Base-by-base conservation (phyloP, 148 eudicot genomes). In the Limonium bicolor region DNA sequence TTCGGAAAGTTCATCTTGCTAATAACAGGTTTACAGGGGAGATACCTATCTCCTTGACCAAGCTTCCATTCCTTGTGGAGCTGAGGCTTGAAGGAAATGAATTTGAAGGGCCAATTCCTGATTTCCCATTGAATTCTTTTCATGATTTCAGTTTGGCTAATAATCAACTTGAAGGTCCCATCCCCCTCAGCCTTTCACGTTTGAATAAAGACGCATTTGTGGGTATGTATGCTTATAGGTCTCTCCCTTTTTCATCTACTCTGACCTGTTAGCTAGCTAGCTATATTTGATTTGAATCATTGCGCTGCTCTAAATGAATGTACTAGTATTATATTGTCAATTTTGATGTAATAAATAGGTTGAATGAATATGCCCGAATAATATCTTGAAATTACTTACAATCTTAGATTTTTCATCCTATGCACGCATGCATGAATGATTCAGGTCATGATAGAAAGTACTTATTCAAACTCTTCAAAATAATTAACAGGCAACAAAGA, bases 81-180 rank as follows among this genome's bases (percentile, higher is more conserved):
- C 36, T 76, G 61, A 46, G 42, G 57, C 64, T 76, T 2, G 66
- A 65, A 15, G 49, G 58, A 8, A 76, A 76, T 18, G 26, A 42
- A 23, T 68, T 76, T 30, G 32, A 49, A 46, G 51, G 51, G 2
- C 4, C 2, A 17, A 46, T 46, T 2, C 51, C 51, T 4, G 51
- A 46, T 10, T 46, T 46, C 29, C 8, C 22, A 46, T 10, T 3
- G 16, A 29, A 33, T n/a, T 27, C 23, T 46, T 46, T 46, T 4
- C 24, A 28, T 1, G 36, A 46, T 20, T 46, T 81, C 21, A 73
- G 73, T 44, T 41, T 74, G 13, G 77, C 96, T 11, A 56, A 78
- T 68, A 86, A 86, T 58, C 62, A 70, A 19, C 36, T 86, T 46
- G 72, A 72, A 41, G 96, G 96, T 62, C 79, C 78, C 0, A 54